Percentiles rank a stretch among this genome's conserved stretches.
Evolutionary conservation across 768 basidiomycete genomes (phyloP).

Genomic region (Kwoniella pini): DNA sequence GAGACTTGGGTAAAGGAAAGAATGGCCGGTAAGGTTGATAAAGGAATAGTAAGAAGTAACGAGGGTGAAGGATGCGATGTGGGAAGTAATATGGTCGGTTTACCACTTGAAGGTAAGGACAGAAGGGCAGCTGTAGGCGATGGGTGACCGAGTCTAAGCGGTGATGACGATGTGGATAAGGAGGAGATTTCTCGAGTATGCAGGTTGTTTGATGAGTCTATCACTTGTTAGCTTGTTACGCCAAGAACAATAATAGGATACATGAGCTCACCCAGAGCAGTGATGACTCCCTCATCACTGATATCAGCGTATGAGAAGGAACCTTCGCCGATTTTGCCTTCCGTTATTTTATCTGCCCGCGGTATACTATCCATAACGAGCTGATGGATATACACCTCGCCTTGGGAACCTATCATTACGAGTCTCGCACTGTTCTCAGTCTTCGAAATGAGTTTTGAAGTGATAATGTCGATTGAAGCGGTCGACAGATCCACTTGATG

Average conservation of each 20-base stretch:
- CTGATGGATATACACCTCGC: conserved; percentile 6
- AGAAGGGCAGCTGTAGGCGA: conserved; percentile 15
- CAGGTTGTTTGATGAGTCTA: conserved; percentile 16
- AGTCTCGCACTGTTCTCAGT: conserved; percentile 10
- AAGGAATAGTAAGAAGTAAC: conserved; percentile 23
- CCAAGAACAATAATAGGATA: background rate
- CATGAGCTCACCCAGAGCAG: conserved; percentile 29
- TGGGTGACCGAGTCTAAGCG: conserved; percentile 19
- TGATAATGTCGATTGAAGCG: conserved; percentile 8
- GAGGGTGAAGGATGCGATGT: conserved; percentile 25
- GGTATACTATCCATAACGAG: conserved; percentile 4
- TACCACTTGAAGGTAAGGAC: conserved; percentile 15
- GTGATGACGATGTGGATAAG: conserved; percentile 1
- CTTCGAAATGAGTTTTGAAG: conserved; percentile 16
- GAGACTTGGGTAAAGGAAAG: conserved; percentile 28
- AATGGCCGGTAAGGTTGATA: conserved; percentile 24
- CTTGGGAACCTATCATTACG: conserved; percentile 24
- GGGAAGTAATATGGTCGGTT: conserved; percentile 18
- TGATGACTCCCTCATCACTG: conserved; percentile 34
- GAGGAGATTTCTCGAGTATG: conserved; percentile 7
- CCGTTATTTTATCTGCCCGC: conserved; percentile 12
- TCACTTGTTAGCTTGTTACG: background rate
- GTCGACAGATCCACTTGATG: background rate
- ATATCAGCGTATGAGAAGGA: conserved; percentile 22
- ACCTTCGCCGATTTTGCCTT: conserved; percentile 15